Percentiles rank a stretch among this genome's conserved stretches.
phyloP scores from a whole-genome alignment of 2,329 filamentous ascomycete genomes.

The Xylaria multiplex region DNA sequence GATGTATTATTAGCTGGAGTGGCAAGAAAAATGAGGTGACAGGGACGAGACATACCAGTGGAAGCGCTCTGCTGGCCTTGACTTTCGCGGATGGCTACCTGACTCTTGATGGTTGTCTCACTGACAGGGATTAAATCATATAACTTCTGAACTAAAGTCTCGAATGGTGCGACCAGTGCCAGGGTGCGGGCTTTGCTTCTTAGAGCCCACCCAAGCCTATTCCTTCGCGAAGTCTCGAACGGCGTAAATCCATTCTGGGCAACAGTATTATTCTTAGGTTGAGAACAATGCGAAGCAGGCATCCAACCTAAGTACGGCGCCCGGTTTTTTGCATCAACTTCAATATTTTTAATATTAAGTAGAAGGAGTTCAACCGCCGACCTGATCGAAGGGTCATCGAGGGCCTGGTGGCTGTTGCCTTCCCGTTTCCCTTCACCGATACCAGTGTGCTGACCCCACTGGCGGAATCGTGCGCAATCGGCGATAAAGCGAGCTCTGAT shows the following conservation, averaged over 20 bases:
- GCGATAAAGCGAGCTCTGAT: constrained; percentile 14
- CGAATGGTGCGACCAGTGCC: not conserved
- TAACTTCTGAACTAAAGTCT: constrained; percentile 11
- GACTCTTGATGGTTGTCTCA: too few relatives aligned
- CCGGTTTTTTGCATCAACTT: not conserved
- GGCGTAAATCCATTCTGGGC: not conserved
- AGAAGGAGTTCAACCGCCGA: constrained; percentile 10
- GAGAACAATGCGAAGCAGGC: not conserved
- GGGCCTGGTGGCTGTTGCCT: not conserved
- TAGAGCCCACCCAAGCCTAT: constrained; percentile 23
- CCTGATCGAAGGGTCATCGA: constrained; percentile 11
- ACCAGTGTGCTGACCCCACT: constrained; percentile 28
- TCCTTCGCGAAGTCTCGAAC: constrained; percentile 10
- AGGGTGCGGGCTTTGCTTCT: constrained; percentile 9
- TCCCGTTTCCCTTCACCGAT: not conserved
- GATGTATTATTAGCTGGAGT: too few relatives aligned
- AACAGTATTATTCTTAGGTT: not conserved
- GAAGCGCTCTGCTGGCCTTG: too few relatives aligned
- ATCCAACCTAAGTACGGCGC: not conserved
- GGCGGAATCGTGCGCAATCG: constrained; percentile 13
- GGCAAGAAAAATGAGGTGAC: too few relatives aligned
- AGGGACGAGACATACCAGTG: too few relatives aligned
- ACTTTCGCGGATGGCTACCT: too few relatives aligned
- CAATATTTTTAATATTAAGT: constrained; percentile 12
- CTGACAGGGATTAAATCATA: constrained; percentile 17